Evolutionary conservation across 495 filamentous ascomycete genomes (phyloP).

Genomic region (Penicillium psychrofluorescens): DNA sequence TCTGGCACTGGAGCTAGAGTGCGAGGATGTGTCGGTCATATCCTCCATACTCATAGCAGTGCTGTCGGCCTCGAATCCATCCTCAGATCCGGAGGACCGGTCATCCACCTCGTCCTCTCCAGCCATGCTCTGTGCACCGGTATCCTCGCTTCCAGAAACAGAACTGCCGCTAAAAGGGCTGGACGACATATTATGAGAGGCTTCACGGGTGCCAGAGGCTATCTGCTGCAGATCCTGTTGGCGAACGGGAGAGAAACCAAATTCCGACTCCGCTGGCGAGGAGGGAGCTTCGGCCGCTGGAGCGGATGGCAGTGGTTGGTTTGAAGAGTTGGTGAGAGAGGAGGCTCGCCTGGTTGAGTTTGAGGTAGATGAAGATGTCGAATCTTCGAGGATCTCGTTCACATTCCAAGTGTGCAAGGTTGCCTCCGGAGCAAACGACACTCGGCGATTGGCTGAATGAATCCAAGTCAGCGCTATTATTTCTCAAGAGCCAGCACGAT

Average conservation of each 20-base stretch:
- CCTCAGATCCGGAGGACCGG: slow-evolving; percentile 35
- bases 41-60: slow-evolving; percentile 72
- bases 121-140: slow-evolving; percentile 34
- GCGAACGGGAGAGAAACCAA: slow-evolving; percentile 58
- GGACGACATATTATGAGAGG: slow-evolving; percentile 57
- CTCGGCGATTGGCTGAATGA: slow-evolving; percentile 68
- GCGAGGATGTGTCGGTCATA: slow-evolving; percentile 56
- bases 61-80: slow-evolving; percentile 61
- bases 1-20: slow-evolving; percentile 55
- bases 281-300: slow-evolving; percentile 58
- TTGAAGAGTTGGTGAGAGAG: slow-evolving; percentile 42
- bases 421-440: slow-evolving; percentile 95
- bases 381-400: slow-evolving; percentile 79
- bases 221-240: slow-evolving; percentile 60
- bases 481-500: not conserved
- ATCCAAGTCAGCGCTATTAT: not conserved
- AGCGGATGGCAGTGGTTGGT: slow-evolving; percentile 27
- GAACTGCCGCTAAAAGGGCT: slow-evolving; percentile 71
- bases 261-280: slow-evolving; percentile 55
- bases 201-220: slow-evolving; percentile 10
- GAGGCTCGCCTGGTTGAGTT: slow-evolving; percentile 66
- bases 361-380: slow-evolving; percentile 74
- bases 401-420: slow-evolving; percentile 98
- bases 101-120: slow-evolving; percentile 44
- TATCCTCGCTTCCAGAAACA: slow-evolving; percentile 49